phyloP scores from a whole-genome alignment of 2,329 filamentous ascomycete genomes.

The Alternaria dauci region DNA sequence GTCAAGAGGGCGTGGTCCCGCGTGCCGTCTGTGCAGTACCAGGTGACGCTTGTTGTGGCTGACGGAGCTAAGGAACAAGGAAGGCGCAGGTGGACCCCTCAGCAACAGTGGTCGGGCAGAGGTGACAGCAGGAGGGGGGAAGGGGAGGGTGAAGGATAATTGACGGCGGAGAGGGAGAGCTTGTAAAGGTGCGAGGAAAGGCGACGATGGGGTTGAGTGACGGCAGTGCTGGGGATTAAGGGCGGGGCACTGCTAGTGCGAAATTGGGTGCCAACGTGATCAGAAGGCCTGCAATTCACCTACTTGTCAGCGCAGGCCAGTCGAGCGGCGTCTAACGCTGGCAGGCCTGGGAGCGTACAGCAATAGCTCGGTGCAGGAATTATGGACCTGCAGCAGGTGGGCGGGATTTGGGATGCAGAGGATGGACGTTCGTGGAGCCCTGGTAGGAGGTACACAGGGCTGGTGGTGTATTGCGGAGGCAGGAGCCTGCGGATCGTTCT shows the following conservation, averaged over 20 bases:
- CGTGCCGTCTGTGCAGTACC: constrained; percentile 31
- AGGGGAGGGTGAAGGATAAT: constrained; percentile 29
- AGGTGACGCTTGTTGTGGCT: constrained; percentile 33
- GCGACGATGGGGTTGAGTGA: constrained; percentile 33
- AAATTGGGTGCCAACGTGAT: constrained; percentile 24
- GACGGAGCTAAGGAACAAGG: constrained; percentile 26
- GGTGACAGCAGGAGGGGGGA: constrained; percentile 5
- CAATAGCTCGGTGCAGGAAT: constrained; percentile 17
- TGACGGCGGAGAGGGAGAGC: constrained; percentile 29
- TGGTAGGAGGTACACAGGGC: constrained; percentile 17
- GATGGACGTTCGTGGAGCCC: constrained; percentile 20
- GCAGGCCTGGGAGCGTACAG: constrained; percentile 2
- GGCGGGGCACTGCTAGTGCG: constrained; percentile 31
- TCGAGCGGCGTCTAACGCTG: constrained; percentile 11
- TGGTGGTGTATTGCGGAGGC: constrained; percentile 11
- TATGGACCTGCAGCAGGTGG: constrained; percentile 21
- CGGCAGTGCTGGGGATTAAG: constrained; percentile 35
- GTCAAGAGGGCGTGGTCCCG: constrained; percentile 33
- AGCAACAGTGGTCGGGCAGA: constrained; percentile 25
- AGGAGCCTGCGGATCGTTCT: constrained; percentile 26
- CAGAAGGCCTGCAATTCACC: constrained; percentile 22
- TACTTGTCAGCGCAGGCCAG: constrained; percentile 15
- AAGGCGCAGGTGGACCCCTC: constrained; percentile 28
- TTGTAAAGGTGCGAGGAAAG: constrained; percentile 31
- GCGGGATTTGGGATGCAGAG: constrained; percentile 5